These are phyloP conservation scores for Ceratocystis cubensis DNA, from an alignment of 2,329 filamentous ascomycete genomes.

Conservation along the genomic window DNA sequence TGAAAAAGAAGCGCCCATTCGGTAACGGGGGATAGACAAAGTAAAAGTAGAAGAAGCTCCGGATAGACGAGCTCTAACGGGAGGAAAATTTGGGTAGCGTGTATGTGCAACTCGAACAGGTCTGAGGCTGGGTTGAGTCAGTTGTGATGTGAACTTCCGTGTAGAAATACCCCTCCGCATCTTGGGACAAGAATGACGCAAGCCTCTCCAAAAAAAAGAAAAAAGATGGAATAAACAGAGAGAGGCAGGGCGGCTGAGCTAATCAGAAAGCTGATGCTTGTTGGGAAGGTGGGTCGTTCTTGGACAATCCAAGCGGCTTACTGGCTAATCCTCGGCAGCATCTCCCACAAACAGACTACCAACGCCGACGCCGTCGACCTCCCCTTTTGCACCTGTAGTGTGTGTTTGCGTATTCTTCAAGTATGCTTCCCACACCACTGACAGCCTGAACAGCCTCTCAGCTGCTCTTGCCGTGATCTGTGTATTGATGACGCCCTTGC, in stretches of 20 bases:
- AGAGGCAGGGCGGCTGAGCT: not conserved
- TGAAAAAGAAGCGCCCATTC: conserved; percentile 19
- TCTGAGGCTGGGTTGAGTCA: not conserved
- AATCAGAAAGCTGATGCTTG: not conserved
- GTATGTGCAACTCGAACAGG: not conserved
- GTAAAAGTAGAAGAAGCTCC: not conserved
- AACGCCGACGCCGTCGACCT: not conserved
- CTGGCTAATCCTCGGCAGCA: conserved; percentile 9
- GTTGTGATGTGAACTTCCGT: not conserved
- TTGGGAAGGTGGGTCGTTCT: not conserved
- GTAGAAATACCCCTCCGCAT: conserved; percentile 3
- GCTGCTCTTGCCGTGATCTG: not conserved
- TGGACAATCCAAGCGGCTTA: not conserved
- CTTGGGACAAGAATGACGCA: not conserved
- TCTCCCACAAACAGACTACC: not conserved
- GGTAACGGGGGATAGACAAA: conserved; percentile 30
- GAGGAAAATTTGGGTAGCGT: not conserved
- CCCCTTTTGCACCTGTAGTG: not conserved
- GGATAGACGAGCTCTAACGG: not conserved
- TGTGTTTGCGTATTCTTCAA: conserved; percentile 2
- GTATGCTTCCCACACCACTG: conserved; percentile 1
- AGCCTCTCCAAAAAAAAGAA: not conserved
- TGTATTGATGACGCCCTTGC: not conserved
- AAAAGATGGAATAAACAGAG: not conserved
- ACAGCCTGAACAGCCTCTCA: not conserved